Evolutionary conservation across 768 basidiomycete species (phyloP).

Genomic region (Punctularia strigosozonata): DNA sequence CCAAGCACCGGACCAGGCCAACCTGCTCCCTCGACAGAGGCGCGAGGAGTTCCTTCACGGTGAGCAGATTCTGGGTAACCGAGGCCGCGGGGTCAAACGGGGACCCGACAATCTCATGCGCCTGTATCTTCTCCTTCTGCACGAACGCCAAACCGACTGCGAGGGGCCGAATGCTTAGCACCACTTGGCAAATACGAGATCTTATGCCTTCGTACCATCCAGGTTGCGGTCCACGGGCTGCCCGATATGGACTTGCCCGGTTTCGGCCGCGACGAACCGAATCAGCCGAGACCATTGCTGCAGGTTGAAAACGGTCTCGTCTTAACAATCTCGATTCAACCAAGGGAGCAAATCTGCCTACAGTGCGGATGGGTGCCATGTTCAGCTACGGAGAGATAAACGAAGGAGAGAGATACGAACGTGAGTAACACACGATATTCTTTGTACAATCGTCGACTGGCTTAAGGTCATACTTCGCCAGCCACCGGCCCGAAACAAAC

Average conservation of each 20-base stretch:
- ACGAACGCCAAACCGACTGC: conserved; percentile 47
- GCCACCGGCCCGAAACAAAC: too few species aligned
- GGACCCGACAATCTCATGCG: conserved; percentile 61
- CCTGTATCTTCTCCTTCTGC: conserved; percentile 45
- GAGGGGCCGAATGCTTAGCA: conserved; percentile 1
- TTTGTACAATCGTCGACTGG: too few species aligned
- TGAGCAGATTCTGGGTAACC: conserved; percentile 50
- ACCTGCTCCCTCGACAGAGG: conserved; percentile 60
- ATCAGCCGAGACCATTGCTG: conserved; percentile 75
- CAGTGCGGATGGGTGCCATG: too few species aligned
- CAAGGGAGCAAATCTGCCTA: too few species aligned
- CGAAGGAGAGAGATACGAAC: too few species aligned
- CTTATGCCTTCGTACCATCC: conserved; percentile 35
- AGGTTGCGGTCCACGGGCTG: conserved; percentile 57
- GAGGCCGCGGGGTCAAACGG: conserved; percentile 55
- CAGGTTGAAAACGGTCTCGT: too few species aligned
- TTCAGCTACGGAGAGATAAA: too few species aligned
- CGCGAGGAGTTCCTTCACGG: conserved; percentile 57
- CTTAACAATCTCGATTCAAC: too few species aligned
- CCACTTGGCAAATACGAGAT: neutral
- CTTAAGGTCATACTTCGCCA: too few species aligned
- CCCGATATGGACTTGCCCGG: conserved; percentile 61
- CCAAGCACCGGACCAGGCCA: conserved; percentile 62
- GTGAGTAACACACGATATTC: too few species aligned
- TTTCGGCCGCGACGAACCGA: conserved; percentile 72